These are phyloP conservation scores for Marasmius fiardii DNA, from an alignment of 1,284 basidiomycete species.

Conservation along the genomic window DNA sequence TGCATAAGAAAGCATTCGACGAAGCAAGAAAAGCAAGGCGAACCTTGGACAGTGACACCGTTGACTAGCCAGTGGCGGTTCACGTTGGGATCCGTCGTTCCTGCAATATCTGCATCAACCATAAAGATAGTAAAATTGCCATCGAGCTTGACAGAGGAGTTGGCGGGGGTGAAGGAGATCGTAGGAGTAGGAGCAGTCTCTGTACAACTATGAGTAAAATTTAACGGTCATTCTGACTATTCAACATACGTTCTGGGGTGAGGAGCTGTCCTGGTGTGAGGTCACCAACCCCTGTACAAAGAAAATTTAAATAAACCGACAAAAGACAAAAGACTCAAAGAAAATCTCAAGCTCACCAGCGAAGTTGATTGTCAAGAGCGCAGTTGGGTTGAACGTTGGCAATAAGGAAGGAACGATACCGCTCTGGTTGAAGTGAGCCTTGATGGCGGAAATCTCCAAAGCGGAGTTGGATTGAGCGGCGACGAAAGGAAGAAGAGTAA, in stretches of 20 bases:
- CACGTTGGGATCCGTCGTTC: slow-evolving; percentile 47
- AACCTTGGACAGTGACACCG: slow-evolving; percentile 48
- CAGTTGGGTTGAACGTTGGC: slow-evolving; percentile 52
- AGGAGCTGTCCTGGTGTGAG: slow-evolving; percentile 60
- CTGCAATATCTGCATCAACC: slow-evolving; percentile 67
- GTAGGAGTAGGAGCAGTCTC: slow-evolving; percentile 52
- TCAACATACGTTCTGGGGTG: slow-evolving; percentile 47
- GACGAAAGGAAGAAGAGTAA: slow-evolving; percentile 38
- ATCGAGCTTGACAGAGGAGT: slow-evolving; percentile 37
- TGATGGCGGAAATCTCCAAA: slow-evolving; percentile 47
- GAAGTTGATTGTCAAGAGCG: slow-evolving; percentile 51
- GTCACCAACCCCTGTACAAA: slow-evolving; percentile 37
- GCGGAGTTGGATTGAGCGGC: slow-evolving; percentile 36
- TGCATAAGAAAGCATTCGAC: neutral
- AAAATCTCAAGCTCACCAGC: slow-evolving; percentile 24
- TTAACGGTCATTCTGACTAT: slow-evolving; percentile 2
- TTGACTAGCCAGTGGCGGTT: slow-evolving; percentile 84
- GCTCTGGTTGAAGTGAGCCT: slow-evolving; percentile 59
- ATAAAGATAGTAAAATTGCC: slow-evolving; percentile 65
- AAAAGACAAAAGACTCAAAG: neutral
- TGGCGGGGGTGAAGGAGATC: slow-evolving; percentile 45
- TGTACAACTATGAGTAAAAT: slow-evolving; percentile 24
- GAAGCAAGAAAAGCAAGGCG: slow-evolving; percentile 11
- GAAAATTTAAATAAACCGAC: neutral
- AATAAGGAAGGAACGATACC: slow-evolving; percentile 58